Percentiles rank a stretch among this genome's conserved stretches.
These are phyloP conservation scores for Pythium brassicae DNA, from an alignment of 352 stramenopile genomes.

Conservation along the genomic window DNA sequence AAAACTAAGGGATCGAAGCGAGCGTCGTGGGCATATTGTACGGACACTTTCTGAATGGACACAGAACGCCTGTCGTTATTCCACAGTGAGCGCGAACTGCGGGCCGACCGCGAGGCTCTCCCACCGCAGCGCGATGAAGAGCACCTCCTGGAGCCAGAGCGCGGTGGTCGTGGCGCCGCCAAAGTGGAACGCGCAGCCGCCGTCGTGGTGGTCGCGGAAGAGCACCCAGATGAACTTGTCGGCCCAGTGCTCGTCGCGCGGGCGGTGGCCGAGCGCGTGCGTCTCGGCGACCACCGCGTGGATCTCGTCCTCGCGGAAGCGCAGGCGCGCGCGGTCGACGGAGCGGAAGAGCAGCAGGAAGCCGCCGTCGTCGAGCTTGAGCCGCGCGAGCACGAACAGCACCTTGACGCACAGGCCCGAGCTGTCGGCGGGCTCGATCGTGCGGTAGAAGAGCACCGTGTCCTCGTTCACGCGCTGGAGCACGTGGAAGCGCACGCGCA, in stretches of 20 bases:
- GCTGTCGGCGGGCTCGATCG: conserved; percentile 31
- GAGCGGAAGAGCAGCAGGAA: conserved; percentile 63
- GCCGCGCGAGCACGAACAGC: conserved; percentile 53
- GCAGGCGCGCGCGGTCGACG: conserved; percentile 43
- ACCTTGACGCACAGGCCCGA: conserved; percentile 40
- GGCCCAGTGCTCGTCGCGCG: conserved; percentile 38
- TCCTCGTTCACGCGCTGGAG: conserved; percentile 50
- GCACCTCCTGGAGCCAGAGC: conserved; percentile 62
- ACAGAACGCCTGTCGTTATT: no score
- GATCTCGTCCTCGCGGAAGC: conserved; percentile 41
- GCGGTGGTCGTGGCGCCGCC: conserved; percentile 40
- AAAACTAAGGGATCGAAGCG: no score
- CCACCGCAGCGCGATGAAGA: conserved; percentile 66
- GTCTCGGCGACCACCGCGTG: conserved; percentile 16
- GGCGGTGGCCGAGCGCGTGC: conserved; percentile 1
- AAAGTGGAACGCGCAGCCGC: conserved; percentile 51
- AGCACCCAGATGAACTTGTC: conserved; percentile 68
- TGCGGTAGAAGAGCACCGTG: conserved; percentile 56
- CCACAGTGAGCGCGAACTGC: conserved; percentile 11
- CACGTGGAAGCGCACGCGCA: conserved; percentile 40
- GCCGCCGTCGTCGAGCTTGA: conserved; percentile 48
- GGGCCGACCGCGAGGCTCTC: conserved; percentile 57
- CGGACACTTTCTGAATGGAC: no score
- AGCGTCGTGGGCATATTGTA: no score
- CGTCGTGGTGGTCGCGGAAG: conserved; percentile 30